Conservation (phyloP, 139 green algal genomes). For the Chlamydomonas sp. region DNA sequence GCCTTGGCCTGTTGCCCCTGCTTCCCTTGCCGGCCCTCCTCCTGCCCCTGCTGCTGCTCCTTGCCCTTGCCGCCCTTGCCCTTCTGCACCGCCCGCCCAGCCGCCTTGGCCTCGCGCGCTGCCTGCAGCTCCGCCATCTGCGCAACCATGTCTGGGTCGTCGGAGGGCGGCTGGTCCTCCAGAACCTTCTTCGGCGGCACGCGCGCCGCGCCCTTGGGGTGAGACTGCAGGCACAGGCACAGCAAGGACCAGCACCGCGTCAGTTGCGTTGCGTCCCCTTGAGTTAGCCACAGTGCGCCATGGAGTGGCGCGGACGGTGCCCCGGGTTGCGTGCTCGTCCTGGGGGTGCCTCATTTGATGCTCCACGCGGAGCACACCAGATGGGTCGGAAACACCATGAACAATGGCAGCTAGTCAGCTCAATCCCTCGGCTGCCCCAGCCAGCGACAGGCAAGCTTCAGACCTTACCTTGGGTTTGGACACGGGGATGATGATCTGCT, state of each 20-base stretch:
- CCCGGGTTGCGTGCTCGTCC: no score
- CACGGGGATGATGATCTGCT: slow-evolving; percentile 21
- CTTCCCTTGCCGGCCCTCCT: neutral
- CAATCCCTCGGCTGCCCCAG: neutral
- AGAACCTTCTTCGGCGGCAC: slow-evolving; percentile 21
- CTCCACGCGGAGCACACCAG: no score
- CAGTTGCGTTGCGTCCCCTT: no score
- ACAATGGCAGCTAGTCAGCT: neutral
- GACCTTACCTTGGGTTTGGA: slow-evolving; percentile 28
- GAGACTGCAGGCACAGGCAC: neutral
- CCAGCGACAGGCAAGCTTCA: neutral
- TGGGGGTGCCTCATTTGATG: no score
- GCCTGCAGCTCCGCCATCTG: slow-evolving; percentile 16
- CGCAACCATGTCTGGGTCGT: neutral
- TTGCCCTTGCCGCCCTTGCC: slow-evolving; percentile 11
- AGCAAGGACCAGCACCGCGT: no score
- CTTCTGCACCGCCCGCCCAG: neutral
- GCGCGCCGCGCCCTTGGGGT: slow-evolving; percentile 30
- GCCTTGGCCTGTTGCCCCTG: slow-evolving; percentile 16
- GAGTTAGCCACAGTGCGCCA: no score
- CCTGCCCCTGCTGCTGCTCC: slow-evolving; percentile 16
- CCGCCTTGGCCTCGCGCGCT: slow-evolving; percentile 5
- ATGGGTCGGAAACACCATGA: no score
- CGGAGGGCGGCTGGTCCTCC: neutral
- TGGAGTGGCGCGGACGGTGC: no score